Percentiles rank a stretch among this genome's conserved stretches.
Conservation (phyloP, 2,329 filamentous ascomycete species). For the Rachicladosporium sp. region DNA sequence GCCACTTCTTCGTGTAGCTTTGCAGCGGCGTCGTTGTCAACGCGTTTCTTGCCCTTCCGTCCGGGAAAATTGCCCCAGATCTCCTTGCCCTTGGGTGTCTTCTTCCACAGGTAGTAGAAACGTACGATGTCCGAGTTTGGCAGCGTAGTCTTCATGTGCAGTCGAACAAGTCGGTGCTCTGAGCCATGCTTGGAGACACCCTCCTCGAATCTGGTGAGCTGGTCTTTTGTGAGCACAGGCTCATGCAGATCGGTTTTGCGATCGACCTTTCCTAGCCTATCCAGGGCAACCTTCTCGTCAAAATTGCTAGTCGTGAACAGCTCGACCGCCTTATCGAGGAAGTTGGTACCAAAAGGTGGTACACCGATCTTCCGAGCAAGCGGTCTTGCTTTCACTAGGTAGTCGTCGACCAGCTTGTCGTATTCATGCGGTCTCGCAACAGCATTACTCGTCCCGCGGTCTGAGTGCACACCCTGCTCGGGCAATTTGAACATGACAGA, state of each 20-base stretch:
- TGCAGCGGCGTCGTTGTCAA: constrained; percentile 45
- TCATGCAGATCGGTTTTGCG: constrained; percentile 66
- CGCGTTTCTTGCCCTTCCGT: constrained; percentile 79
- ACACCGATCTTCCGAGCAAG: constrained; percentile 58
- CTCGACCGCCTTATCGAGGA: constrained; percentile 70
- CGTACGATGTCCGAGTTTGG: constrained; percentile 71
- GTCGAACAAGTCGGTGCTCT: constrained; percentile 70
- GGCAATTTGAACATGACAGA: constrained; percentile 65
- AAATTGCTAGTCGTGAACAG: constrained; percentile 62
- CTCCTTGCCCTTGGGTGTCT: constrained; percentile 69
- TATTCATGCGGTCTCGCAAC: neutral
- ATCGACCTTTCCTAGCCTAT: constrained; percentile 55
- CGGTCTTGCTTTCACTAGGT: constrained; percentile 57
- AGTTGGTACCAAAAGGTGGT: constrained; percentile 66
- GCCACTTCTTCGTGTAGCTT: constrained; percentile 88
- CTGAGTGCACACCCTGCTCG: constrained; percentile 26
- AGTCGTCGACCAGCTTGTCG: constrained; percentile 47
- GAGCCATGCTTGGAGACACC: constrained; percentile 82
- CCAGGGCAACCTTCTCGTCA: constrained; percentile 57
- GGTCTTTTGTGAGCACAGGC: constrained; percentile 63
- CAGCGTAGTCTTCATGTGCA: constrained; percentile 67
- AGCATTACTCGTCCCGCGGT: neutral
- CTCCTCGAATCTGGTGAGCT: constrained; percentile 85
- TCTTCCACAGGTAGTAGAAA: constrained; percentile 98
- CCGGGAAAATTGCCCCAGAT: constrained; percentile 85